Evolutionary conservation across 2,329 filamentous ascomycete genomes (phyloP), one percentile per base, ranked within the genome.

Genomic region (Pyrenophora seminiperda): DNA sequence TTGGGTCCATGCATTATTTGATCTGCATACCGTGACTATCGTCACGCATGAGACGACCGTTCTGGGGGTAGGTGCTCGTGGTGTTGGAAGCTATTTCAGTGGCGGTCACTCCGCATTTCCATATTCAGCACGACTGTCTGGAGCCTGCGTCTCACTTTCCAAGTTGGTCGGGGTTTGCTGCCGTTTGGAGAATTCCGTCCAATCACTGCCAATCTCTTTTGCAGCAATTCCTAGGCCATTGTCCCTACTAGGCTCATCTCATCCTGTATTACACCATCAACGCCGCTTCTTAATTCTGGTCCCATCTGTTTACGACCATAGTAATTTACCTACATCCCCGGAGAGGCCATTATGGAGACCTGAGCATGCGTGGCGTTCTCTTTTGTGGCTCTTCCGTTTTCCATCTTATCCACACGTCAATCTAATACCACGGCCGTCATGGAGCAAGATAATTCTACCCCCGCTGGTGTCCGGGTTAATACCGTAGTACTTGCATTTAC

Each of bases 401-500:
- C 50, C 17, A 54, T 59, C 48, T 37, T n/a, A 10, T 31, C 20
- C 1, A 53, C 18, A 33, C 29, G 13, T 39, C 19, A 29, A 32
- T 20, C 36, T 38, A 47, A 36, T 41, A 41, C 22, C 18, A 39
- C 33, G 30, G 22, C 32, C 39, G 47, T 22, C 14, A 50, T 51
- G 38, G 41, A 52, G 31, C 14, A 30, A 22, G 30, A 51, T 52
- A 51, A 49, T 31, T 54, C 62, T 51, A 63, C 65, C 37, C 59
- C 65, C 49, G 65, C 63, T 61, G 65, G 66, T 17, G 58, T 61
- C 33, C 65, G 60, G 59, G 67, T 66, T 43, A 68, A 66, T 50
- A 64, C 61, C 7, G 61, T 70, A 31, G 62, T 63, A 20, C 56
- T 70, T 34, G 56, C 63, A 3, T 70, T 72, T 34, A 71, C 68